phyloP scores from a whole-genome alignment of 164 flowering plant species.

The Annona cherimola region DNA sequence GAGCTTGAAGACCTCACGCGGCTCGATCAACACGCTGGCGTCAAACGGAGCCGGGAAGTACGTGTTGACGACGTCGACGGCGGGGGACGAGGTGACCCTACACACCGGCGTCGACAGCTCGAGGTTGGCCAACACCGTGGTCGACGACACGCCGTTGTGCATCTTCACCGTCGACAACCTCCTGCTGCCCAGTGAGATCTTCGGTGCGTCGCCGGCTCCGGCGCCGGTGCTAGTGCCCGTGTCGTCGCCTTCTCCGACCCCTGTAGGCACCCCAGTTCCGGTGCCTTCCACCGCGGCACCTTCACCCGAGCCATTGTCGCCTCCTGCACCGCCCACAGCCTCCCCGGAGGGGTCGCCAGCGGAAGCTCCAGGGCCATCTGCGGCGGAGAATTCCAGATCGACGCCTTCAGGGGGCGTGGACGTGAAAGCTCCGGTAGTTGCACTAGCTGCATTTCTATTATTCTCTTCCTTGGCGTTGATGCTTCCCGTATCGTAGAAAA shows the following conservation, averaged over 20 bases:
- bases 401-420: slow-evolving; percentile 19
- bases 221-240: slow-evolving; percentile 58
- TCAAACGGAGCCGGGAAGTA: slow-evolving; percentile 70
- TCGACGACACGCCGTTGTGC: slow-evolving; percentile 62
- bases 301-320: slow-evolving; percentile 16
- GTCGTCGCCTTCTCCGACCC: slow-evolving; percentile 39
- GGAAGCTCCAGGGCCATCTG: slow-evolving; percentile 22
- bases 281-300: slow-evolving; percentile 42
- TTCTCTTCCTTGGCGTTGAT: slow-evolving; percentile 20
- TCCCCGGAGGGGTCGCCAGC: slow-evolving; percentile 33
- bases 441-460: slow-evolving; percentile 21
- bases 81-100: slow-evolving; percentile 72
- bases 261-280: slow-evolving; percentile 26
- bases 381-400: background rate
- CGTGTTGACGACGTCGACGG: slow-evolving; percentile 32
- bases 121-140: slow-evolving; percentile 50
- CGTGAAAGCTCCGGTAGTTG: slow-evolving; percentile 20
- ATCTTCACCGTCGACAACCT: slow-evolving; percentile 67
- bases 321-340: slow-evolving; percentile 10
- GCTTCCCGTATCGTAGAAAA: slow-evolving; percentile 22
- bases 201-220: slow-evolving; percentile 61
- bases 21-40: slow-evolving; percentile 57
- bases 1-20: slow-evolving; percentile 48
- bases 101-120: slow-evolving; percentile 71
- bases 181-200: slow-evolving; percentile 71